Percentiles rank a stretch among this genome's conserved stretches.
Evolutionary conservation across 2,329 filamentous ascomycete genomes (phyloP).

Genomic region (Hirsutella minnesotensis): DNA sequence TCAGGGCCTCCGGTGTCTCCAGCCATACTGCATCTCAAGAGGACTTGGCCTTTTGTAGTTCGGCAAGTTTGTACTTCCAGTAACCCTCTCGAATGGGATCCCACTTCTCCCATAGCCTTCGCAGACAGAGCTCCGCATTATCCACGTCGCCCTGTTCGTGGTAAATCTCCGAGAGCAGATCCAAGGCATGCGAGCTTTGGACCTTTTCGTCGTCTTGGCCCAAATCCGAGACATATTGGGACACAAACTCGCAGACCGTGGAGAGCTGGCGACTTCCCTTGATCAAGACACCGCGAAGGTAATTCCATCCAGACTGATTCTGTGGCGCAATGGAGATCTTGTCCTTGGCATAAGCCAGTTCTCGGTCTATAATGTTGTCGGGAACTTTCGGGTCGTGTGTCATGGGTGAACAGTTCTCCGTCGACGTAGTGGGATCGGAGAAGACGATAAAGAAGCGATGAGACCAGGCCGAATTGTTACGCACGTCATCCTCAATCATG

Average conservation of each 20-base stretch:
- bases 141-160: conserved; percentile 41
- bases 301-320: conserved; percentile 93
- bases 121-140: conserved; percentile 58
- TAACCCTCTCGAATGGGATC: conserved; percentile 87
- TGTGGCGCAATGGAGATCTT: conserved; percentile 74
- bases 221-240: conserved; percentile 36
- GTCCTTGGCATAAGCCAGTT: conserved; percentile 61
- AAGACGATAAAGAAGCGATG: conserved; percentile 94
- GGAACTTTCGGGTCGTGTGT: conserved; percentile 46
- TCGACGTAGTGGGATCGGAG: conserved; percentile 41
- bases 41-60: conserved; percentile 8
- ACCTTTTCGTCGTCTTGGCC: conserved; percentile 38
- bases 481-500: conserved; percentile 67
- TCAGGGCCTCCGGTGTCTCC: too few species aligned
- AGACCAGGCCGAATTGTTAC: conserved; percentile 97
- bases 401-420: conserved; percentile 34
- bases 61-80: conserved; percentile 54
- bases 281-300: conserved; percentile 63
- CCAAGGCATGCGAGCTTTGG: conserved; percentile 54
- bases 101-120: conserved; percentile 69
- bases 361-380: conserved; percentile 54
- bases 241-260: conserved; percentile 34
- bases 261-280: conserved; percentile 46
- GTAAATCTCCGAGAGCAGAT: conserved; percentile 60
- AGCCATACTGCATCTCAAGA: neutral